A percentile compares a stretch with the other conserved stretches of the same genome.
phyloP scores from a whole-genome alignment of 2,329 filamentous ascomycete species.

The Beauveria scarabaeidicola region DNA sequence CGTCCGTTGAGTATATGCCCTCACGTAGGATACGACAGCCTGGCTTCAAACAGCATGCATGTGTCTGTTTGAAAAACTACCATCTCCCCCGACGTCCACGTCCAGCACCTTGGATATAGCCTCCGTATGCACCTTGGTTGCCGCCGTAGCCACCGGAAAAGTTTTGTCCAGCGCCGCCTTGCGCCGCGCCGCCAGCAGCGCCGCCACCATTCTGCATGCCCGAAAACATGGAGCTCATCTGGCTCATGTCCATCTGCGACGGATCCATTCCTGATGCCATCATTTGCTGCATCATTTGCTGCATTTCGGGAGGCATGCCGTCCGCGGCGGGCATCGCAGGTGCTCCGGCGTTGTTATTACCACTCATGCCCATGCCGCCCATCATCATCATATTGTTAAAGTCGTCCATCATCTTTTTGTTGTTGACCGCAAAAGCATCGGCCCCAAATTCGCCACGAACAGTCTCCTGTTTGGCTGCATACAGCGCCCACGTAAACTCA shows the following conservation, averaged over 20 bases:
- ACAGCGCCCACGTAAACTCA: slow-evolving; percentile 95
- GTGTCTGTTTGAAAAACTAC: slow-evolving; percentile 10
- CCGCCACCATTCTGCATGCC: slow-evolving; percentile 44
- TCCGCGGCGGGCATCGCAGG: slow-evolving; percentile 49
- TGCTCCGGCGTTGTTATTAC: slow-evolving; percentile 24
- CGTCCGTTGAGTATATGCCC: too few species aligned
- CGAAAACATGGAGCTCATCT: slow-evolving; percentile 52
- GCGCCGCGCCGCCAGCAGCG: slow-evolving; percentile 27
- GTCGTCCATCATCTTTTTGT: slow-evolving; percentile 73
- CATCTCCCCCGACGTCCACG: slow-evolving; percentile 24
- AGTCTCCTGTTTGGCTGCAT: slow-evolving; percentile 78
- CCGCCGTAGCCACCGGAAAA: slow-evolving; percentile 46
- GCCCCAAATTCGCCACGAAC: slow-evolving; percentile 69
- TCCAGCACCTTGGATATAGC: slow-evolving; percentile 34
- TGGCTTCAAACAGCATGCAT: too few species aligned
- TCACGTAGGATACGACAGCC: too few species aligned
- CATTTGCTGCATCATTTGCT: slow-evolving; percentile 63
- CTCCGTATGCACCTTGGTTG: slow-evolving; percentile 43
- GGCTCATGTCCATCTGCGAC: slow-evolving; percentile 54
- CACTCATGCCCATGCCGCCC: slow-evolving; percentile 29
- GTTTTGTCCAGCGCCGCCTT: slow-evolving; percentile 42
- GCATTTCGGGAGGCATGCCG: slow-evolving; percentile 58
- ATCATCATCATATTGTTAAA: slow-evolving; percentile 63
- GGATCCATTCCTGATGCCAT: slow-evolving; percentile 58
- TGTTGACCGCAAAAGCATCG: slow-evolving; percentile 51